Percentiles rank a stretch among this genome's conserved stretches.
Conservation (phyloP, 805 yeast species). For the Metschnikowia matae region DNA sequence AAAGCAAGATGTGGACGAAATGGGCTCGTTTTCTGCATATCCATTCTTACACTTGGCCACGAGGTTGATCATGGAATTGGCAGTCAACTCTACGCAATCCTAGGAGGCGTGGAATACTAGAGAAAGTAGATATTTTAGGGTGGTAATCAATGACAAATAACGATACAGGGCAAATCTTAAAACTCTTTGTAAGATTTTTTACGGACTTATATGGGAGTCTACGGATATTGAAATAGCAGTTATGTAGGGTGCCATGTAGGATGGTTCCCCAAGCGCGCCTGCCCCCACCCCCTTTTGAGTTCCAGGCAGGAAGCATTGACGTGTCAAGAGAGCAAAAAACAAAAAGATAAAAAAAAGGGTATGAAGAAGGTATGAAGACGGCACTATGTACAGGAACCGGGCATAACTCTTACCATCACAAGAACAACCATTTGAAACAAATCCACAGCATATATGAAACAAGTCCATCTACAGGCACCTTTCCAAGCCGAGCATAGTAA, state of each 20-base stretch:
- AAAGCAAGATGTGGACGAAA: conserved; percentile 54
- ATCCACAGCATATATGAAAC: neutral
- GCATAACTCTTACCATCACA: no score
- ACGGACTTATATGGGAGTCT: neutral
- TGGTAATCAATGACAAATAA: conserved; percentile 1
- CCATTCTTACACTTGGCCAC: conserved; percentile 94
- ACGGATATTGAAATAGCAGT: neutral
- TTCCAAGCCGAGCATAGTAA: neutral
- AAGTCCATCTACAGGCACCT: neutral
- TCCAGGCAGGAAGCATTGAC: neutral
- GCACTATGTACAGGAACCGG: no score
- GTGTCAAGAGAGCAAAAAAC: neutral
- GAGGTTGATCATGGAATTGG: conserved; percentile 89
- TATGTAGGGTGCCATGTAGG: no score
- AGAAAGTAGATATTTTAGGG: neutral
- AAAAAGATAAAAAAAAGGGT: no score
- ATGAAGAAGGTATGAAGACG: no score
- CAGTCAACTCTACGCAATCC: conserved; percentile 57
- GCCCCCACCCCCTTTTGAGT: neutral
- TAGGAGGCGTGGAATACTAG: conserved; percentile 2
- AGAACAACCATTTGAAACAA: neutral
- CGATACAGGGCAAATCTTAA: neutral
- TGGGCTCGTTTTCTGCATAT: conserved; percentile 89
- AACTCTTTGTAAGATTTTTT: neutral
- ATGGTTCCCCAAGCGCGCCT: neutral